A percentile compares a stretch with the other conserved stretches of the same genome.
phyloP scores from a whole-genome alignment of 2,329 filamentous ascomycete species.

The Fusarium sp. region DNA sequence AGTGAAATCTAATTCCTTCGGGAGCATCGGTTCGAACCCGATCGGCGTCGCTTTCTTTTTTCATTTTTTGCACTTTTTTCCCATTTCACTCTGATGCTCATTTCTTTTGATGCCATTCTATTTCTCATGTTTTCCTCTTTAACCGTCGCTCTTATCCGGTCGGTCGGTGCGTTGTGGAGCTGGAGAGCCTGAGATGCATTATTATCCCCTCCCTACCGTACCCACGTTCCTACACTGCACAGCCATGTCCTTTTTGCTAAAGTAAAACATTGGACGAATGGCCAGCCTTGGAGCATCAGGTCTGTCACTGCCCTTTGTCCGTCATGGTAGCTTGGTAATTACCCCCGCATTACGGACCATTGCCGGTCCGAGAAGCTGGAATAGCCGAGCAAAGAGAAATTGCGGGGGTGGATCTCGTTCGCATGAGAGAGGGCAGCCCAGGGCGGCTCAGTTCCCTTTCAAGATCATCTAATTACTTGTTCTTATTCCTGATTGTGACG shows the following conservation, averaged over 20 bases:
- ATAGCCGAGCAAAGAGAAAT: background rate
- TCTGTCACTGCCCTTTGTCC: background rate
- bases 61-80: background rate
- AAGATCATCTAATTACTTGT: background rate
- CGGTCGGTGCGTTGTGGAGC: background rate
- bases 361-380: conserved; percentile 2
- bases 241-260: background rate
- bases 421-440: background rate
- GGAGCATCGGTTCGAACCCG: conserved; percentile 12
- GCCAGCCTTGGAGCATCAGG: background rate
- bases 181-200: background rate
- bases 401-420: conserved; percentile 8
- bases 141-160: background rate
- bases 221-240: background rate
- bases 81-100: too few relatives aligned
- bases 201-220: background rate
- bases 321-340: background rate
- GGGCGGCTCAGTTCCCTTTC: background rate
- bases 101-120: background rate
- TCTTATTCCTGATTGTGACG: background rate
- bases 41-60: conserved; percentile 4
- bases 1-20: conserved; percentile 10
- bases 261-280: background rate
- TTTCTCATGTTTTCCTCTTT: background rate
- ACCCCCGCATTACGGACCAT: conserved; percentile 1